A percentile compares a stretch with the other conserved stretches of the same genome.
Evolutionary conservation across 306 rosid species (phyloP).

Genomic region (Vigna mungo): DNA sequence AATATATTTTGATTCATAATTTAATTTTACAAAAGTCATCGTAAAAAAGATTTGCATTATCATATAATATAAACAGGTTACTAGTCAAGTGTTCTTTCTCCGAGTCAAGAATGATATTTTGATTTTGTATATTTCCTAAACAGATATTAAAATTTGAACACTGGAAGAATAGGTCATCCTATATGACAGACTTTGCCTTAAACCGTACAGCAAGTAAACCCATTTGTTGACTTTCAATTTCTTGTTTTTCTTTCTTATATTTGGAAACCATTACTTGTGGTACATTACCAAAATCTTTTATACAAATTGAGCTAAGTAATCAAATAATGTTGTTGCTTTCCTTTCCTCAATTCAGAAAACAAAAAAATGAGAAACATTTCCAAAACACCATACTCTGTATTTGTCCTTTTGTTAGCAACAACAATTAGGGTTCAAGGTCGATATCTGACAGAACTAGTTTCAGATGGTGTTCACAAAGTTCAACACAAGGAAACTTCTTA

Average conservation of each 20-base stretch:
- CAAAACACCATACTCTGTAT: neutral
- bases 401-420: neutral
- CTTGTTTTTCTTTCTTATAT: neutral
- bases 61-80: no score
- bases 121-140: no score
- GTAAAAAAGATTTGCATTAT: no score
- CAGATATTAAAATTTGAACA: no score
- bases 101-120: no score
- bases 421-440: conserved; percentile 38
- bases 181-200: neutral
- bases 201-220: conserved; percentile 6
- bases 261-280: neutral
- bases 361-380: conserved; percentile 41
- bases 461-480: conserved; percentile 42
- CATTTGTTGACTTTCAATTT: neutral
- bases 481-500: conserved; percentile 26
- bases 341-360: neutral
- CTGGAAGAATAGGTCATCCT: neutral
- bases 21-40: no score
- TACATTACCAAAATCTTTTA: no score
- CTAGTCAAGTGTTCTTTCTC: no score
- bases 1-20: no score
- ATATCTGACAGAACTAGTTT: conserved; percentile 11
- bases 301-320: neutral
- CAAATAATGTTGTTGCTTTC: neutral